phyloP scores from a whole-genome alignment of 345 rosid species.

The Excoecaria agallocha region DNA sequence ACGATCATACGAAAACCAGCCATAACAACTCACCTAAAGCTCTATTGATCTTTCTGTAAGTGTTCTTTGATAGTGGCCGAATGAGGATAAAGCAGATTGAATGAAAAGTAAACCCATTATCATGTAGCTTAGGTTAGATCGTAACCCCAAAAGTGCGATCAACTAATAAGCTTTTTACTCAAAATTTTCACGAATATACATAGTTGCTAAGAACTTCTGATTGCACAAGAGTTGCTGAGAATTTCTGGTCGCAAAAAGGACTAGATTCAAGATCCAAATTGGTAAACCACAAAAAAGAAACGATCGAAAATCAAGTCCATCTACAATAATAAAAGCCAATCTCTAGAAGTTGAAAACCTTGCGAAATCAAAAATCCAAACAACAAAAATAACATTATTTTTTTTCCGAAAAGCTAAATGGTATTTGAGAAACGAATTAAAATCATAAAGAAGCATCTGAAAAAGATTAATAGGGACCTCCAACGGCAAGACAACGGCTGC shows the following conservation, averaged over 20 bases:
- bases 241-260: too few species aligned
- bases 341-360: too few species aligned
- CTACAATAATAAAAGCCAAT: not conserved
- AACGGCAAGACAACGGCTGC: constrained; percentile 26
- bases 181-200: too few species aligned
- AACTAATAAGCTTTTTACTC: too few species aligned
- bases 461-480: constrained; percentile 26
- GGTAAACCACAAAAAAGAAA: too few species aligned
- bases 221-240: too few species aligned
- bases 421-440: not conserved
- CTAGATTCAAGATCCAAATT: too few species aligned
- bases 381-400: not conserved
- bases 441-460: constrained; percentile 17
- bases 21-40: constrained; percentile 27
- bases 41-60: constrained; percentile 29
- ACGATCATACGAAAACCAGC: constrained; percentile 33
- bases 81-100: constrained; percentile 27
- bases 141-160: not conserved
- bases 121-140: not conserved
- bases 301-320: too few species aligned
- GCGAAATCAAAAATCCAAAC: not conserved
- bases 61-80: constrained; percentile 32
- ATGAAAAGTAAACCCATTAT: constrained; percentile 11
- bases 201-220: too few species aligned
- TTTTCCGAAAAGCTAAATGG: not conserved